phyloP scores from a whole-genome alignment of 139 green algal genomes.

The Tetradesmus lagerheimii region DNA sequence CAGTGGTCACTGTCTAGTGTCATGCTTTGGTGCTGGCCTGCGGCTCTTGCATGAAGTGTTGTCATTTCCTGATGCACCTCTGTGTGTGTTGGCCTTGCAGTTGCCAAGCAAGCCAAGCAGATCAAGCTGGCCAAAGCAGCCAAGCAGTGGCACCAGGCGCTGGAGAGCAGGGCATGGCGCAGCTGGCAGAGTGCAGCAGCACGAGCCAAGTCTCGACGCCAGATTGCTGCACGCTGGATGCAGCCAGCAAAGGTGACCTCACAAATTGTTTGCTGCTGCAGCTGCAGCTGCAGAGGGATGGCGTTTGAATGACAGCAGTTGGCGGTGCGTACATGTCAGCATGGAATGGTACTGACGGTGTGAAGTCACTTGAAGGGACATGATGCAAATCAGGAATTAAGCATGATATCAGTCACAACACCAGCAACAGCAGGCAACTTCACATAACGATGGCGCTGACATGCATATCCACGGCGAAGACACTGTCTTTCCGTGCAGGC shows the following conservation, averaged over 20 bases:
- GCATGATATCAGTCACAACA: too few species aligned
- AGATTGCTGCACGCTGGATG: conserved; percentile 68
- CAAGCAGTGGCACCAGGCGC: conserved; percentile 52
- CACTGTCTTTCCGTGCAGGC: too few species aligned
- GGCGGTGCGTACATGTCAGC: too few species aligned
- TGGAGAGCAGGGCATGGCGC: conserved; percentile 55
- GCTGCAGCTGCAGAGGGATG: not conserved
- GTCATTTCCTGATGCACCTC: not conserved
- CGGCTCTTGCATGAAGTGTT: not conserved
- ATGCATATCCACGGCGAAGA: too few species aligned
- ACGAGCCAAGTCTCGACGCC: conserved; percentile 45
- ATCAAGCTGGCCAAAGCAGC: conserved; percentile 13
- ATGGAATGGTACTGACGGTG: too few species aligned
- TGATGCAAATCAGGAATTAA: too few species aligned
- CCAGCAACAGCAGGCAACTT: not conserved
- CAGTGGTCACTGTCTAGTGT: too few species aligned
- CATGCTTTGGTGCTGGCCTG: too few species aligned
- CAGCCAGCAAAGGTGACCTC: conserved; percentile 57
- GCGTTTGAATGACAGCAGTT: too few species aligned
- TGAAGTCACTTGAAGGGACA: too few species aligned
- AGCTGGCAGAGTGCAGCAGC: conserved; percentile 55
- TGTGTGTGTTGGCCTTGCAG: not conserved
- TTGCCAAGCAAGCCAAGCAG: conserved; percentile 27
- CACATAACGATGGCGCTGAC: too few species aligned
- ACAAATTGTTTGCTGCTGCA: not conserved